phyloP scores from a whole-genome alignment of 1,284 basidiomycete species.

The Cronartium ribicola region DNA sequence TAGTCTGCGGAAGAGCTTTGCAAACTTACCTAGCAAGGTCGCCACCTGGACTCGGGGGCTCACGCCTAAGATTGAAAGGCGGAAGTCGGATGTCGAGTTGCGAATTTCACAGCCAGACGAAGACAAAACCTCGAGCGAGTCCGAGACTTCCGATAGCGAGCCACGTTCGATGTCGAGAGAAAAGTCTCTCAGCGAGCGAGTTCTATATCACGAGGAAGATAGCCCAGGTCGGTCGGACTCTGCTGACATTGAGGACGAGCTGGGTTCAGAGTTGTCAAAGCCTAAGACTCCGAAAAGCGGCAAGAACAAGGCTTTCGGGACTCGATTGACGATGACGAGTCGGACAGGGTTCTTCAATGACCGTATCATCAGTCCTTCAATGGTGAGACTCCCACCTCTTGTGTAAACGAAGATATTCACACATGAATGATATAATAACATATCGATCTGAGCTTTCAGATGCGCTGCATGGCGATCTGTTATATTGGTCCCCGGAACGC shows the following conservation, averaged over 20 bases:
- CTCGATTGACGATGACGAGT: conserved; percentile 90
- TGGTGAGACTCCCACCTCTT: neutral
- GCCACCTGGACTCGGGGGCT: conserved; percentile 39
- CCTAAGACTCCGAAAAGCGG: conserved; percentile 43
- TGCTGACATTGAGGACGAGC: conserved; percentile 43
- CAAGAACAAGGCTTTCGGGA: conserved; percentile 60
- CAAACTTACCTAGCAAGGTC: conserved; percentile 35
- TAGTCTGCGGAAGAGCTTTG: conserved; percentile 40
- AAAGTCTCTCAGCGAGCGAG: conserved; percentile 52
- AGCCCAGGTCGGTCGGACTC: conserved; percentile 39
- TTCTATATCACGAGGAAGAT: conserved; percentile 46
- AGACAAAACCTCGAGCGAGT: conserved; percentile 29
- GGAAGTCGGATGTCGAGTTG: conserved; percentile 35
- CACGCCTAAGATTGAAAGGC: conserved; percentile 30
- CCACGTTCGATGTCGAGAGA: conserved; percentile 50
- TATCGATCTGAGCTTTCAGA: conserved; percentile 75
- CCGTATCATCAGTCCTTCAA: conserved; percentile 51
- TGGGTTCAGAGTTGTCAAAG: neutral
- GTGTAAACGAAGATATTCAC: no score
- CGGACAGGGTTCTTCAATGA: conserved; percentile 92
- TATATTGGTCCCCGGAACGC: conserved; percentile 88
- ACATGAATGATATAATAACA: conserved; percentile 55
- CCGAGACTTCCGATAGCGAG: conserved; percentile 30
- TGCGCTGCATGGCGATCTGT: conserved; percentile 96
- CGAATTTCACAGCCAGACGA: conserved; percentile 8